Evolutionary conservation across 2,329 filamentous ascomycete genomes (phyloP).

Genomic region (Penicillium griseofulvum): DNA sequence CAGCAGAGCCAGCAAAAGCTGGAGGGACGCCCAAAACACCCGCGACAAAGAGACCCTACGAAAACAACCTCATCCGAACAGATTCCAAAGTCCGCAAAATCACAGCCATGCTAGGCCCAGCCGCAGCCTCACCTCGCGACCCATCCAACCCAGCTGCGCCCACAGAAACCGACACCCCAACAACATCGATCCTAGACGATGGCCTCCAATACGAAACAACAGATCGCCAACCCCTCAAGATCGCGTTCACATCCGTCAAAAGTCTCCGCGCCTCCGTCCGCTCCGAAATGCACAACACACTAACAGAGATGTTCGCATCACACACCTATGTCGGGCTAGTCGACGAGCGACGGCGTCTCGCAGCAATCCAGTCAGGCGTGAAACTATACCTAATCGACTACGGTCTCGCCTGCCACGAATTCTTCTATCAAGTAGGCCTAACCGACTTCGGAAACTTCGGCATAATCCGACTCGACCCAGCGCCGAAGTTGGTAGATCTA

Average conservation of each 20-base stretch:
- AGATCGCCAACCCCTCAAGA: slow-evolving; percentile 66
- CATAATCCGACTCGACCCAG: slow-evolving; percentile 72
- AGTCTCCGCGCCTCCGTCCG: slow-evolving; percentile 78
- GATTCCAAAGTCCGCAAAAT: slow-evolving; percentile 90
- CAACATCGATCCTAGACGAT: slow-evolving; percentile 38
- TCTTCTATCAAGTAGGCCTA: slow-evolving; percentile 92
- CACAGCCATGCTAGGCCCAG: slow-evolving; percentile 84
- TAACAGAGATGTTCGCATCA: slow-evolving; percentile 81
- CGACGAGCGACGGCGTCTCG: slow-evolving; percentile 79
- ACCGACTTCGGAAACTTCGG: slow-evolving; percentile 97
- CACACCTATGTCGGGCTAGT: slow-evolving; percentile 94
- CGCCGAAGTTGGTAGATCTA: slow-evolving; percentile 68
- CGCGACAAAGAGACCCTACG: slow-evolving; percentile 60
- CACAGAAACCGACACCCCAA: slow-evolving; percentile 34
- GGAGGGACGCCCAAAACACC: slow-evolving; percentile 39
- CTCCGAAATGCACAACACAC: slow-evolving; percentile 74
- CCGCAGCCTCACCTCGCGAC: slow-evolving; percentile 21
- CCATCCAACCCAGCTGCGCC: slow-evolving; percentile 26
- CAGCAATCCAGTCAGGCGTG: slow-evolving; percentile 88
- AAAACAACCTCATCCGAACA: slow-evolving; percentile 87
- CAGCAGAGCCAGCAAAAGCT: slow-evolving; percentile 35
- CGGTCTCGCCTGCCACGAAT: slow-evolving; percentile 78
- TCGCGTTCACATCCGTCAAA: slow-evolving; percentile 79
- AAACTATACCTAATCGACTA: slow-evolving; percentile 94
- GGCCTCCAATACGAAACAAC: slow-evolving; percentile 68